Base-by-base conservation (phyloP, 495 filamentous ascomycete species). In the Aspergillus leporis region DNA sequence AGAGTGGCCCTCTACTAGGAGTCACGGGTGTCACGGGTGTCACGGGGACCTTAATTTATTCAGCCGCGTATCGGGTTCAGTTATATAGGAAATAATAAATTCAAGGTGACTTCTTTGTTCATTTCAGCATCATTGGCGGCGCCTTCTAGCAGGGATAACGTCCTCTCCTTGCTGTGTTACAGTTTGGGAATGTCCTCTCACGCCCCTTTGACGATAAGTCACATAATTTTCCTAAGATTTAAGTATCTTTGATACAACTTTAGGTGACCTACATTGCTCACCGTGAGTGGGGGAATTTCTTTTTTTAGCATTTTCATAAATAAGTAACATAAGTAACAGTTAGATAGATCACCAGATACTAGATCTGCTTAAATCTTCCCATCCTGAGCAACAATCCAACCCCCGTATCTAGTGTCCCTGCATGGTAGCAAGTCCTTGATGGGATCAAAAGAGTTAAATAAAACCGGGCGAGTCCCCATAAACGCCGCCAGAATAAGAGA, bases 401-500 rank as follows among this genome's bases (percentile, higher is more conserved):
- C n/a, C 38, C 14, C 38, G 4, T 36, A 36, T 36, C 8, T 8
- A 36, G 25, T 36, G 8, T 36, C 32, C n/a, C 32, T 2, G 32
- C 8, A 36, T 14, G 32, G 10, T 14, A 36, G 32, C 32, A 9
- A 36, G 13, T 36, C 32, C 32, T 14, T 14, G n/a, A n/a, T n/a
- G 32, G 13, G 10, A 36, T 1, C 32, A 9, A 36, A 28, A 9
- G 32, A 36, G 10, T 10, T n/a, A 41, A 14, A n/a, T 41, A 41
- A n/a, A 16, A 12, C 16, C 38, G 3, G 16, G 5, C 3, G 14
- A n/a, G 8, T n/a, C 38, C 38, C 32, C 10, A 18, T 5, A 18
- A 14, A 38, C 55, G 31, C 32, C 43, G 30, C n/a, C 34, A n/a
- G 49, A 40, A 31, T 48, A 49, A 32, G 43, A 21, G 16, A 49